Evolutionary conservation across 108 stramenopile genomes (phyloP).

Genomic region (Thalassiosira profunda): DNA sequence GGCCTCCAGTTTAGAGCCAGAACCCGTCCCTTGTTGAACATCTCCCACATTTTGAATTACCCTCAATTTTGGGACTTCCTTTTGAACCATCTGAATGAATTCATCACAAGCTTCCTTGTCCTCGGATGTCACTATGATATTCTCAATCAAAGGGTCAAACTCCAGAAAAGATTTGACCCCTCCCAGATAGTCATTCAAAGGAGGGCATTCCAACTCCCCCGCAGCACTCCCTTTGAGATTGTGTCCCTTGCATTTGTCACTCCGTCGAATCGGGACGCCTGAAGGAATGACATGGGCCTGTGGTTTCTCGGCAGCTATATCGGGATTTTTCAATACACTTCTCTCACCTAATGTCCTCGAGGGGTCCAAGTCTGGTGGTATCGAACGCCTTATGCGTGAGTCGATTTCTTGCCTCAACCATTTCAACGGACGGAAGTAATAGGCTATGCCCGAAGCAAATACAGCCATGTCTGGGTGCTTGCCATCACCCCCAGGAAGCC

Average conservation of each 20-base stretch:
- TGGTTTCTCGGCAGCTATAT: too few species aligned
- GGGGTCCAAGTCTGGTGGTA: constrained; percentile 34
- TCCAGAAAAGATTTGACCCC: constrained; percentile 16
- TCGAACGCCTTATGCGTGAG: constrained; percentile 10
- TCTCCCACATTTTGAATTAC: constrained; percentile 33
- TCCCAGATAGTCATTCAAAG: constrained; percentile 10
- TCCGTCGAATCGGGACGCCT: constrained; percentile 41
- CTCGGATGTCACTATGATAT: constrained; percentile 42
- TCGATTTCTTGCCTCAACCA: constrained; percentile 30
- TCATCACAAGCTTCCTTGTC: constrained; percentile 40
- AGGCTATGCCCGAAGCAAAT: constrained; percentile 25
- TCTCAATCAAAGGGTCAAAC: constrained; percentile 36
- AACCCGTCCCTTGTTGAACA: constrained; percentile 46
- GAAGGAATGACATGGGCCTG: too few species aligned
- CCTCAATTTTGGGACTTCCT: constrained; percentile 19
- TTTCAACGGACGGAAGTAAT: constrained; percentile 31
- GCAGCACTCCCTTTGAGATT: constrained; percentile 22
- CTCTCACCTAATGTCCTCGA: constrained; percentile 36
- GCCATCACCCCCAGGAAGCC: constrained; percentile 7
- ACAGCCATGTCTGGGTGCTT: constrained; percentile 16
- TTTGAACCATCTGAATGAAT: constrained; percentile 22
- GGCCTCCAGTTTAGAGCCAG: constrained; percentile 34
- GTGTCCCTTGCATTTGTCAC: constrained; percentile 46
- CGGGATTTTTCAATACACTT: too few species aligned
- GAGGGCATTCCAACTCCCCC: constrained; percentile 35